These are phyloP conservation scores for Strigomonas culicis DNA, from an alignment of 208 protist genomes.

Conservation along the genomic window DNA sequence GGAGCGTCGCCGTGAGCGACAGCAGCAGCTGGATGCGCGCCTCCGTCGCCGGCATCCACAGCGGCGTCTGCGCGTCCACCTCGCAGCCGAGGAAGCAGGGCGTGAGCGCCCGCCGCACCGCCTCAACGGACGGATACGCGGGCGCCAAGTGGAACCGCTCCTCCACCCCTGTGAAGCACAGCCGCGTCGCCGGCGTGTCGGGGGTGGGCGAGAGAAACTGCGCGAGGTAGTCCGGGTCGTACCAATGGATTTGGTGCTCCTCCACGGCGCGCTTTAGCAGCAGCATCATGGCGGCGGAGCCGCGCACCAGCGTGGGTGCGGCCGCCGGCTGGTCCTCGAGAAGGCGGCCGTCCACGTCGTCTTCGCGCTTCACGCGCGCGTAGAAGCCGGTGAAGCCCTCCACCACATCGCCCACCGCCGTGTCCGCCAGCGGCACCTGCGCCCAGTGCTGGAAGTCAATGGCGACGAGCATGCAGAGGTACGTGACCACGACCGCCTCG, in stretches of 20 bases:
- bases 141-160: no score
- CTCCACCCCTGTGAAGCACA: no score
- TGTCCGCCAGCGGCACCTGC: conserved; percentile 21
- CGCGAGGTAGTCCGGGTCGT: conserved; percentile 39
- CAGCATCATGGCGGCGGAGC: conserved; percentile 77
- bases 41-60: conserved; percentile 71
- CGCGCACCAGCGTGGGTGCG: conserved; percentile 34
- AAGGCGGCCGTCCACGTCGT: not conserved
- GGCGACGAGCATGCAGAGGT: conserved; percentile 73
- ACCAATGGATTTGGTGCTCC: conserved; percentile 52
- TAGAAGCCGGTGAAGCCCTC: conserved; percentile 56
- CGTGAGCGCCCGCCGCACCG: conserved; percentile 27
- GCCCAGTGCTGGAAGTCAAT: conserved; percentile 88
- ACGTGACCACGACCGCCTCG: conserved; percentile 48
- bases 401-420: conserved; percentile 30
- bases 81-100: conserved; percentile 61
- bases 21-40: conserved; percentile 60
- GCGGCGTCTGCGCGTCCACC: conserved; percentile 43
- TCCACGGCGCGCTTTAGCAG: conserved; percentile 64
- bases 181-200: no score
- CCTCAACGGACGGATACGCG: no score
- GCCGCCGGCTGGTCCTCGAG: not conserved
- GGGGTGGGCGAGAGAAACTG: conserved; percentile 20
- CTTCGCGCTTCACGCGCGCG: conserved; percentile 2
- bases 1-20: conserved; percentile 31